Evolutionary conservation across 495 filamentous ascomycete species (phyloP).

Genomic region (Lepidopterella palustris): DNA sequence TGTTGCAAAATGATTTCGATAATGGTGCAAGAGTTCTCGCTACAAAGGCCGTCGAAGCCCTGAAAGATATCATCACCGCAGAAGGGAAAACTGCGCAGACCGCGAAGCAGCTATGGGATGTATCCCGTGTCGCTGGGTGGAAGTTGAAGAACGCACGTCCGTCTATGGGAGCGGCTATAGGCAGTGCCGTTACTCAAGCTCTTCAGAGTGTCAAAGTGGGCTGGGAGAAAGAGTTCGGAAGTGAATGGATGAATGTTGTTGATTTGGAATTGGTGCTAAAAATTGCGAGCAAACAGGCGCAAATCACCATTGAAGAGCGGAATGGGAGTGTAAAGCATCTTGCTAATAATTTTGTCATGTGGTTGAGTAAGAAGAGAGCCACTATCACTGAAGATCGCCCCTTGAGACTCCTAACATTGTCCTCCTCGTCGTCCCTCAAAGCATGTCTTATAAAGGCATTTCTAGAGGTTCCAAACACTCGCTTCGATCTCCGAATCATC

Average conservation of each 20-base stretch:
- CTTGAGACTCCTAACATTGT: slow-evolving; percentile 8
- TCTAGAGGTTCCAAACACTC: neutral
- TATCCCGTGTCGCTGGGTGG: neutral
- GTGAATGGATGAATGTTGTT: neutral
- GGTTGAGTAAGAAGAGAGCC: neutral
- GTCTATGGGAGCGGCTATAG: neutral
- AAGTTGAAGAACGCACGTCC: neutral
- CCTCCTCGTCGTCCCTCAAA: slow-evolving; percentile 5
- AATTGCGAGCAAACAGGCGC: neutral
- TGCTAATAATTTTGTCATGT: neutral
- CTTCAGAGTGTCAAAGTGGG: neutral
- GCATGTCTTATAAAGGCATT: neutral
- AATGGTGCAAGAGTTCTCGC: neutral
- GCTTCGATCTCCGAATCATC: slow-evolving; percentile 9
- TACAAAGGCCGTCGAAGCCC: neutral
- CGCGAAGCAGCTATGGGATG: neutral
- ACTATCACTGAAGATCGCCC: neutral
- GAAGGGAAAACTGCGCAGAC: neutral
- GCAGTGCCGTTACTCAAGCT: neutral
- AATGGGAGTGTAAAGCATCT: neutral
- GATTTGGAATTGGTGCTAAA: neutral
- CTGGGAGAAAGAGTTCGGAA: neutral
- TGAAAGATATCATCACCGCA: neutral
- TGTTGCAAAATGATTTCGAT: neutral
- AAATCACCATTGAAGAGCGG: neutral